phyloP scores from a whole-genome alignment of 2,329 filamentous ascomycete genomes.

The Penicillium italicum region DNA sequence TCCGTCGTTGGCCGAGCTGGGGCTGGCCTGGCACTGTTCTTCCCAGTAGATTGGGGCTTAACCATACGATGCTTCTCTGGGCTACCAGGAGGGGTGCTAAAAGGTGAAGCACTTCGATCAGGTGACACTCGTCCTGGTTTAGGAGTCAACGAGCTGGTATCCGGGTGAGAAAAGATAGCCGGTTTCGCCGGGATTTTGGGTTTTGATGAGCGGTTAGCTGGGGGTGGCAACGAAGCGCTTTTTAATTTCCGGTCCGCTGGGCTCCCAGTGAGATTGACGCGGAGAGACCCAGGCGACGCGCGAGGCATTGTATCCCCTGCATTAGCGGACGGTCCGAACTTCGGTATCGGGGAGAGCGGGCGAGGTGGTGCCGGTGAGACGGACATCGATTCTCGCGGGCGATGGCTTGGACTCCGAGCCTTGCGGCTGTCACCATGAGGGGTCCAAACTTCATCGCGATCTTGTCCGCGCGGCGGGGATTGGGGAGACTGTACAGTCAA shows the following conservation, averaged over 20 bases:
- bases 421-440: constrained; percentile 60
- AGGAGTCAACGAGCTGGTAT: constrained; percentile 28
- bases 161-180: constrained; percentile 32
- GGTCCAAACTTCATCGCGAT: constrained; percentile 41
- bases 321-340: constrained; percentile 24
- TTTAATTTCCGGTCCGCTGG: constrained; percentile 33
- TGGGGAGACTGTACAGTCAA: constrained; percentile 45
- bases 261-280: constrained; percentile 16
- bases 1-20: constrained; percentile 27
- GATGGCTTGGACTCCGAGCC: constrained; percentile 25
- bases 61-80: constrained; percentile 54
- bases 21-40: constrained; percentile 12
- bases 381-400: constrained; percentile 26
- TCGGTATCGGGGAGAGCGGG: constrained; percentile 31
- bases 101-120: constrained; percentile 65
- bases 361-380: constrained; percentile 22
- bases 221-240: constrained; percentile 58
- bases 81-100: constrained; percentile 79
- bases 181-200: constrained; percentile 59
- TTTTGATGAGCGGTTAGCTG: constrained; percentile 77
- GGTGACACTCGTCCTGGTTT: constrained; percentile 25
- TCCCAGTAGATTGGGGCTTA: constrained; percentile 18
- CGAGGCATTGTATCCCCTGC: constrained; percentile 15
- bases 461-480: constrained; percentile 38
- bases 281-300: constrained; percentile 20